Percentiles rank a stretch among this genome's conserved stretches.
Conservation (phyloP, 2,329 filamentous ascomycete species). For the Penicillium corylophilum region DNA sequence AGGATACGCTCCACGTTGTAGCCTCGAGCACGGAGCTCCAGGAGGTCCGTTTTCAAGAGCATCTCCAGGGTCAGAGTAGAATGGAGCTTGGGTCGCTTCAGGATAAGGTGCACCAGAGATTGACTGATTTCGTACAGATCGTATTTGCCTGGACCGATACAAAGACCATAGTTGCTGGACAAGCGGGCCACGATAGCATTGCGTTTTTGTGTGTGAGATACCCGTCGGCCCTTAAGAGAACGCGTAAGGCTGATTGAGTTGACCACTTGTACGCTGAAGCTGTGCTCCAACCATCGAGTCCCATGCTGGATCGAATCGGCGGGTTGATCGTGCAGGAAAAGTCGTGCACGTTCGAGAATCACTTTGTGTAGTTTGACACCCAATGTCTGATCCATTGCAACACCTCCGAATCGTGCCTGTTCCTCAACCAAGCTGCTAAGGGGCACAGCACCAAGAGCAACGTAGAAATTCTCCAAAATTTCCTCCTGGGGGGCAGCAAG, state of each 20-base stretch:
- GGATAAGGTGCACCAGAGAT: slow-evolving; percentile 75
- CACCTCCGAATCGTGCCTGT: slow-evolving; percentile 68
- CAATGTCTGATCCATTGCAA: slow-evolving; percentile 65
- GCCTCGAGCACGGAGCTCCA: slow-evolving; percentile 78
- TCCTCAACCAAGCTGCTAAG: slow-evolving; percentile 78
- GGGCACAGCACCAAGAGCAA: slow-evolving; percentile 71
- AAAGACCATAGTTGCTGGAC: slow-evolving; percentile 65
- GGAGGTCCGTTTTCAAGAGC: slow-evolving; percentile 79
- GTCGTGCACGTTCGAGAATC: slow-evolving; percentile 80
- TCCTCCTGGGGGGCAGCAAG: slow-evolving; percentile 91
- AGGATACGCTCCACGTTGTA: slow-evolving; percentile 97
- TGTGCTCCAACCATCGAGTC: slow-evolving; percentile 84
- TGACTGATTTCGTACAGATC: slow-evolving; percentile 93
- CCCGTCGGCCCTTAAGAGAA: slow-evolving; percentile 68
- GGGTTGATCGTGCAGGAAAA: slow-evolving; percentile 85
- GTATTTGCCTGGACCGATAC: slow-evolving; percentile 68
- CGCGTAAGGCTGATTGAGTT: slow-evolving; percentile 74
- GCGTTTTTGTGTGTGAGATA: slow-evolving; percentile 71
- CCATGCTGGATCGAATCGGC: slow-evolving; percentile 81
- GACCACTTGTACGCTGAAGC: slow-evolving; percentile 75
- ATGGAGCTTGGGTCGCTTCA: slow-evolving; percentile 81
- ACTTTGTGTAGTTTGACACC: slow-evolving; percentile 72
- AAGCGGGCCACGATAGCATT: slow-evolving; percentile 67
- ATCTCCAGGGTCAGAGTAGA: slow-evolving; percentile 89
- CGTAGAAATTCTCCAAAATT: slow-evolving; percentile 77